Evolutionary conservation across 805 yeast genomes (phyloP).

Genomic region (Cyberlindnera suaveolens): DNA sequence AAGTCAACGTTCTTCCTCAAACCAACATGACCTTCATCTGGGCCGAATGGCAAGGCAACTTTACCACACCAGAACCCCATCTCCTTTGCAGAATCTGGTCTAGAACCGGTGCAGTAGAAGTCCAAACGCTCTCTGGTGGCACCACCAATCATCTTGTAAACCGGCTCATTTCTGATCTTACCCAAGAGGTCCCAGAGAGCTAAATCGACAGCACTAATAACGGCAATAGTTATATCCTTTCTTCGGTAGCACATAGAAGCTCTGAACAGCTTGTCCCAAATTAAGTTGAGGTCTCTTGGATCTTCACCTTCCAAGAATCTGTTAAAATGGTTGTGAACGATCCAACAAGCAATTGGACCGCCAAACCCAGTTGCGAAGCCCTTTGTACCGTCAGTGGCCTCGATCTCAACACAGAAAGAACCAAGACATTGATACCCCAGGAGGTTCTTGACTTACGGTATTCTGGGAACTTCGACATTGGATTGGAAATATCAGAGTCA

Average conservation of each 20-base stretch:
- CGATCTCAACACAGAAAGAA: constrained; percentile 42
- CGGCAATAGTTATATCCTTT: constrained; percentile 43
- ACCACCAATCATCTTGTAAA: constrained; percentile 46
- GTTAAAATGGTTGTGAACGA: constrained; percentile 38
- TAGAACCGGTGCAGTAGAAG: constrained; percentile 44
- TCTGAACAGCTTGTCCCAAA: constrained; percentile 45
- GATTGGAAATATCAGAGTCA: constrained; percentile 40
- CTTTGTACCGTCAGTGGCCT: constrained; percentile 41
- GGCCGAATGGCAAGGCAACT: constrained; percentile 45
- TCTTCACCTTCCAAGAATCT: constrained; percentile 41
- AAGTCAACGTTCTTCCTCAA: constrained; percentile 40
- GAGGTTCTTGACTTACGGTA: constrained; percentile 38
- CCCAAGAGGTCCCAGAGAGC: constrained; percentile 48
- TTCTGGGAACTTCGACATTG: constrained; percentile 43
- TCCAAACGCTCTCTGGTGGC: constrained; percentile 38
- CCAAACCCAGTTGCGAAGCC: constrained; percentile 50
- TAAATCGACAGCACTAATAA: constrained; percentile 40
- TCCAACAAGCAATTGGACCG: constrained; percentile 46
- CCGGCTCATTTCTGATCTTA: constrained; percentile 44
- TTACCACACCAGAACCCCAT: constrained; percentile 52
- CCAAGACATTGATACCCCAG: constrained; percentile 47
- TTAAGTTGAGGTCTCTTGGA: constrained; percentile 38
- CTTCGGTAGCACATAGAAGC: constrained; percentile 47
- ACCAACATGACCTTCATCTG: constrained; percentile 45
- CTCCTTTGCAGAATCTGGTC: constrained; percentile 40